Base-by-base conservation (phyloP, 2,329 filamentous ascomycete genomes). In the Diplodia seriata region DNA sequence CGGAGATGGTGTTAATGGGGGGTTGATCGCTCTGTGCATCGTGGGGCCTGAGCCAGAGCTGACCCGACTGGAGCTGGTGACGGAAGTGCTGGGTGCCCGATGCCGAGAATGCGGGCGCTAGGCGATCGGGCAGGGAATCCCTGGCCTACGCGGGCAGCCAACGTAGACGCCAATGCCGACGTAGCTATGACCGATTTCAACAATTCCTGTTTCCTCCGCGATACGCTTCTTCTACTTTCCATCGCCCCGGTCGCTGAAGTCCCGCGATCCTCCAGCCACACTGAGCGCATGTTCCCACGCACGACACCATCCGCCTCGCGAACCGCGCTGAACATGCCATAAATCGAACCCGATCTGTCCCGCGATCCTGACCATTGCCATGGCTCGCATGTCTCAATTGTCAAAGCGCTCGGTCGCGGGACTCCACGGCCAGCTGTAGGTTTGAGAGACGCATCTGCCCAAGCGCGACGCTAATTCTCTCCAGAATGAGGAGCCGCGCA, bases 11-110 rank as follows among this genome's bases (percentile, higher is more conserved):
- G 50, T 62, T 26, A 67, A 67, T 47, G 66, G 66, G 66, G 65
- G 66, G 66, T 31, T 51, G 59, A 43, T 67, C 66, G 66, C 66
- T 67, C 54, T 67, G 66, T 67, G 55, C 66, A 65, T 65, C 62
- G 50, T 65, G 51, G 50, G 62, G 62, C 51, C 62, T 65, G 62
- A 65, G 62, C 36, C 43, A 18, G 59, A 51, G 47, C 43, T 51
- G 43, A 26, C 59, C 43, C 38, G 43, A 26, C 59, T n/a, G 62
- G 50, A 65, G 62, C 62, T 65, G 62, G 61, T 64, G 49, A 64
- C 61, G 61, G 59, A 47, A 64, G 61, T 15, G 61, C 47, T 64
- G 61, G 62, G 43, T 51, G 59, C 59, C 59, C 59, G 59, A 63
- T 33, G 59, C 59, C 57, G 31, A 49, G 40, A 51, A 29, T 29